Percentiles rank a stretch among this genome's conserved stretches.
Evolutionary conservation across 805 yeast species (phyloP).

Genomic region (Saccharomycopsis babjevae): DNA sequence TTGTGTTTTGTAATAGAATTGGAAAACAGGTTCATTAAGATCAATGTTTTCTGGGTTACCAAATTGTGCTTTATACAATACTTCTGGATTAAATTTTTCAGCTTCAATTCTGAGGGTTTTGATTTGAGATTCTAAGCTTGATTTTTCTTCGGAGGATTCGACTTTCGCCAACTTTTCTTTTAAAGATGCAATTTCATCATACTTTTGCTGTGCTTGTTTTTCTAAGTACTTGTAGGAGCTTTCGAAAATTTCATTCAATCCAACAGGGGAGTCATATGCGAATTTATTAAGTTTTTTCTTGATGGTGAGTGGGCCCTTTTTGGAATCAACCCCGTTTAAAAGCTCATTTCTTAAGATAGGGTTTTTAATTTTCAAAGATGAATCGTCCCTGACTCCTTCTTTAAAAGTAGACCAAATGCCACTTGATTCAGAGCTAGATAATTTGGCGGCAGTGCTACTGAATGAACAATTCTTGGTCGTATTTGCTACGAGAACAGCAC

Average conservation of each 20-base stretch:
- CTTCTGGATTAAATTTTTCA: conserved; percentile 77
- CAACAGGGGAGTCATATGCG: conserved; percentile 58
- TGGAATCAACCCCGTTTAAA: conserved; percentile 26
- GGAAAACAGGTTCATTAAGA: conserved; percentile 67
- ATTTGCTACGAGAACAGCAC: background rate
- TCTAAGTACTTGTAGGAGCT: conserved; percentile 52
- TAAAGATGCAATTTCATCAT: conserved; percentile 31
- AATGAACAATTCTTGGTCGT: background rate
- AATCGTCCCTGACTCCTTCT: conserved; percentile 4
- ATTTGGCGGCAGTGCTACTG: background rate
- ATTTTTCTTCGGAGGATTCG: conserved; percentile 14
- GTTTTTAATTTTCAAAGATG: conserved; percentile 22
- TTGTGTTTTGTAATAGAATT: conserved; percentile 46
- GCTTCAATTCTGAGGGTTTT: conserved; percentile 41
- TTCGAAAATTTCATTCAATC: conserved; percentile 63
- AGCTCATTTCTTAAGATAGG: conserved; percentile 24
- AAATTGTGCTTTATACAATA: conserved; percentile 52
- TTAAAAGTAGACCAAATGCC: conserved; percentile 15
- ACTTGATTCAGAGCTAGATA: background rate
- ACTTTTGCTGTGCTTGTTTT: conserved; percentile 35
- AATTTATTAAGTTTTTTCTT: conserved; percentile 32
- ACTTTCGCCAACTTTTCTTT: conserved; percentile 24
- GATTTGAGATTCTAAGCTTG: conserved; percentile 19
- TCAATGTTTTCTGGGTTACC: conserved; percentile 42
- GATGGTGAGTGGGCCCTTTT: conserved; percentile 44